Evolutionary conservation across 2,329 filamentous ascomycete genomes (phyloP).

Genomic region (Delphinella strobiligena): DNA sequence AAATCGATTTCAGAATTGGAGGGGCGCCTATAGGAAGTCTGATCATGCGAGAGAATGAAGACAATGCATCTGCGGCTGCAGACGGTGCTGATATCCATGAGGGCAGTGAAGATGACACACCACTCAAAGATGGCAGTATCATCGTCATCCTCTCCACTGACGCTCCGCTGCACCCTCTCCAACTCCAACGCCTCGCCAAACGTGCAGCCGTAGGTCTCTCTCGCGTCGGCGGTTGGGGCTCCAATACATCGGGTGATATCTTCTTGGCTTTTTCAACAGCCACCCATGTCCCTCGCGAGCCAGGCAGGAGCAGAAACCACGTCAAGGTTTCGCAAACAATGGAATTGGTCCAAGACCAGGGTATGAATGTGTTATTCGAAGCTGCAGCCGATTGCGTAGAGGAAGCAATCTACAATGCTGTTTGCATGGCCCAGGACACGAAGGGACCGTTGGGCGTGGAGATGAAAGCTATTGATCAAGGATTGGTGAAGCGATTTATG

Average conservation of each 20-base stretch:
- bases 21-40: not conserved
- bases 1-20: not conserved
- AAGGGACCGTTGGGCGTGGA: no score
- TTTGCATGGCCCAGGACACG: no score
- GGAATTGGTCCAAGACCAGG: not conserved
- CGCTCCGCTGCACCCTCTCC: not conserved
- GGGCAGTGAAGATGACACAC: no score
- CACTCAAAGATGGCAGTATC: conserved; percentile 6
- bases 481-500: no score
- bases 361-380: not conserved
- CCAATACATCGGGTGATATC: conserved; percentile 3
- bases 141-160: conserved; percentile 2
- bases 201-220: not conserved
- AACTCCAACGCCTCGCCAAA: conserved; percentile 1
- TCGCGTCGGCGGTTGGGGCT: not conserved
- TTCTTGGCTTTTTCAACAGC: conserved; percentile 1
- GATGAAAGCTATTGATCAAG: no score
- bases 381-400: conserved; percentile 3
- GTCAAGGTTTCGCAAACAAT: not conserved
- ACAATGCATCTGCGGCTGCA: no score
- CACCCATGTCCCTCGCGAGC: not conserved
- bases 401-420: conserved; percentile 2
- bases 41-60: no score
- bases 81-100: no score
- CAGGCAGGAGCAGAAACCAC: not conserved